Evolutionary conservation across 805 yeast species (phyloP), one percentile per base, ranked within the genome.

Genomic region (Starmerella powellii): DNA sequence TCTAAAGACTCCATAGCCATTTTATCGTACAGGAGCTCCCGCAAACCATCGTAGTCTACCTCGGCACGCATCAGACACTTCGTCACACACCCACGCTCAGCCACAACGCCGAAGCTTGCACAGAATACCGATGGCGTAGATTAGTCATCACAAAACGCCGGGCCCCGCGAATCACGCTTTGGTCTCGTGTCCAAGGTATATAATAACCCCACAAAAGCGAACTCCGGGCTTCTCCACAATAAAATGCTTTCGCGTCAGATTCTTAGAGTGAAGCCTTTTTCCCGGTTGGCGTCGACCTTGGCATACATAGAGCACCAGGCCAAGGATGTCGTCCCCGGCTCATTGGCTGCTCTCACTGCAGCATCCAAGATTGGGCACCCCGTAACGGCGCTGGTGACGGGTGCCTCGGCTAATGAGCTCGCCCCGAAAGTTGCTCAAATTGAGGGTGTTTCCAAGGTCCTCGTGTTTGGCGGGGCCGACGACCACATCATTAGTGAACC

Each of bases 401-500:
- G 95, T 4, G 60, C 78, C 2, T 61, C 71, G 2, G 74, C 83
- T 2, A 40, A 53, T n/a, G 56, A 62, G 47, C 63, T 61, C 10
- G 80, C 75, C 11, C 72, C 61, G n/a, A 61, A 65, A 42, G 70
- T 78, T 16, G 58, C 75, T 27, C 72, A 75, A 52, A 63, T 79
- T 24, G 63, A 67, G 3, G 76, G 73, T 1, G 61, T 81, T 13
- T 50, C 64, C 19, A 74, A 74, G 48, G 73, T 81, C 11, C 51
- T 81, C 8, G 79, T 82, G 5, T 63, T 70, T 33, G 76, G 75
- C 46, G 61, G 63, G 2, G 72, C 71, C 45, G 81, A 75, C 53
- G 77, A 78, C 55, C 80, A 59, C 46, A 54, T 73, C 38, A 69
- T 85, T 34, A 91, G 97, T 5, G 98, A 88, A 63, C 73, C 74